phyloP scores from a whole-genome alignment of 1,284 basidiomycete genomes.

The Ustilago bromivora region DNA sequence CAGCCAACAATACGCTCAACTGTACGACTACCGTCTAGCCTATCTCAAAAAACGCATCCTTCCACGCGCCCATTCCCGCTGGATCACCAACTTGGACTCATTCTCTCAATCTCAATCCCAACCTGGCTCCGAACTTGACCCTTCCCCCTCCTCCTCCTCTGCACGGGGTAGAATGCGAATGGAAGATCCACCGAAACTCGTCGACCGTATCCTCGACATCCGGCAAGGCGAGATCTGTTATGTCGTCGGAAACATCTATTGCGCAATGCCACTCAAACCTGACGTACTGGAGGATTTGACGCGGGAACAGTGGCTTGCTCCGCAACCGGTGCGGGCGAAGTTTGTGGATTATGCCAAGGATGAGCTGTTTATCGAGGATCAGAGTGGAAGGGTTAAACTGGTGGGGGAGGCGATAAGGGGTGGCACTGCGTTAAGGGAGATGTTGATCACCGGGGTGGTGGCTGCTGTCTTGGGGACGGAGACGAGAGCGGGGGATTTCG shows the following conservation, averaged over 20 bases:
- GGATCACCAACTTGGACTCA: constrained; percentile 46
- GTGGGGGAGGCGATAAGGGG: constrained; percentile 76
- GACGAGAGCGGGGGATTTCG: constrained; percentile 88
- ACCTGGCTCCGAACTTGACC: constrained; percentile 23
- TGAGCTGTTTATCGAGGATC: constrained; percentile 90
- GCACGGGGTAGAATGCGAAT: constrained; percentile 11
- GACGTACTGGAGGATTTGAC: constrained; percentile 95
- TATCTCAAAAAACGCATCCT: constrained; percentile 63
- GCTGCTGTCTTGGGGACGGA: constrained; percentile 90
- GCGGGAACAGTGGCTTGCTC: constrained; percentile 90
- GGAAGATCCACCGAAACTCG: constrained; percentile 73
- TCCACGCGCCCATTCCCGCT: constrained; percentile 42
- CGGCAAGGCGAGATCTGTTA: constrained; percentile 86
- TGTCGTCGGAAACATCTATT: constrained; percentile 93
- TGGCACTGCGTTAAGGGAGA: constrained; percentile 39
- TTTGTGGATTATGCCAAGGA: constrained; percentile 79
- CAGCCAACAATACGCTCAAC: constrained; percentile 63
- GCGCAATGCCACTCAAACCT: constrained; percentile 98
- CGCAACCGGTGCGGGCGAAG: constrained; percentile 73
- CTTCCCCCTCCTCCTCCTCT: constrained; percentile 22
- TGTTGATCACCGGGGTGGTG: constrained; percentile 75
- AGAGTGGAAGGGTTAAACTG: constrained; percentile 88
- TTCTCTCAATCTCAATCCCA: constrained; percentile 35
- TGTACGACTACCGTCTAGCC: constrained; percentile 68
- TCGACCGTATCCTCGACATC: constrained; percentile 89